These are phyloP conservation scores for Hordeum marinum DNA, from an alignment of 176 grass and related monocot genomes.

Conservation along the genomic window DNA sequence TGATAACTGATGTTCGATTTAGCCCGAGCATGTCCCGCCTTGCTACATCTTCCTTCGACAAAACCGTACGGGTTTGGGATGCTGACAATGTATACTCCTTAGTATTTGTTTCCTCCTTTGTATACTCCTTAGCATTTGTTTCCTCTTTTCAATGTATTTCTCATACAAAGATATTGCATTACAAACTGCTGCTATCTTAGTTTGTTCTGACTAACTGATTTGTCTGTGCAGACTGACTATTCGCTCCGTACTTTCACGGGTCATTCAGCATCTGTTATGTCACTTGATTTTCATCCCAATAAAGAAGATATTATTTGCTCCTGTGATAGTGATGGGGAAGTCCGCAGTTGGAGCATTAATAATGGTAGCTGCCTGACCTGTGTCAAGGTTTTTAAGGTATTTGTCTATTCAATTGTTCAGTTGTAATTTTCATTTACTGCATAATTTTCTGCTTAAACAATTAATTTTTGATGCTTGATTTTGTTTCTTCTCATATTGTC, in stretches of 20 bases:
- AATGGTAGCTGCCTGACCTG: conserved; percentile 76
- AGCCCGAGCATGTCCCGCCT: conserved; percentile 91
- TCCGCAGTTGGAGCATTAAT: conserved; percentile 96
- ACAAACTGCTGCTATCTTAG: background rate
- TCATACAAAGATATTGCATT: conserved; percentile 1
- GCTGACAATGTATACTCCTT: conserved; percentile 83
- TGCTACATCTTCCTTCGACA: conserved; percentile 96
- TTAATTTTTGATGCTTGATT: conserved; percentile 6
- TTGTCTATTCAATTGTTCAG: background rate
- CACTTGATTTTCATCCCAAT: conserved; percentile 95
- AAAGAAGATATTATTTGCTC: conserved; percentile 99
- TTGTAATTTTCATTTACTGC: background rate
- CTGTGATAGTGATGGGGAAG: conserved; percentile 81
- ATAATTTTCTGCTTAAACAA: conserved; percentile 16
- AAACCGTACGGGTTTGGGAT: conserved; percentile 97
- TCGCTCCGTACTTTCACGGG: conserved; percentile 95
- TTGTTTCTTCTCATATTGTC: conserved; percentile 4
- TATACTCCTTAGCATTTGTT: conserved; percentile 36
- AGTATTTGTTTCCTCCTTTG: conserved; percentile 1
- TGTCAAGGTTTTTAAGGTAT: conserved; percentile 79
- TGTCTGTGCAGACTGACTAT: conserved; percentile 71
- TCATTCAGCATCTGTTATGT: conserved; percentile 89
- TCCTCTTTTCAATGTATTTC: background rate
- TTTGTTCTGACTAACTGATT: conserved; percentile 13
- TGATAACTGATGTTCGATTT: conserved; percentile 97